These are phyloP conservation scores for Nemania sp. DNA, from an alignment of 2,329 filamentous ascomycete species.

Conservation along the genomic window DNA sequence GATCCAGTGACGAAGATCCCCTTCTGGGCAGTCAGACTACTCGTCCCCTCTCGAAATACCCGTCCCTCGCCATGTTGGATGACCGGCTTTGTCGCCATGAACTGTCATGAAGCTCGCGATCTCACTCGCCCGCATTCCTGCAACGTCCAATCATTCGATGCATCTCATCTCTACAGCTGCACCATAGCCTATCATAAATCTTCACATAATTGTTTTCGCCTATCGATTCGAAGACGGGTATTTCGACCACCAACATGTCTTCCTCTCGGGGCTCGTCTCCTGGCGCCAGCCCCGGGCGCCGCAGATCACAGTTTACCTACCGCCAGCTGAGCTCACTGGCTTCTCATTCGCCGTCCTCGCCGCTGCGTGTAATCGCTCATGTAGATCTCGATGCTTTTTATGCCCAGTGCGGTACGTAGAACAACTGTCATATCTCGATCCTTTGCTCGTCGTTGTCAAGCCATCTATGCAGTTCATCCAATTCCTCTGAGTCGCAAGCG, in stretches of 20 bases:
- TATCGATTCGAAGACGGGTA: constrained; percentile 20
- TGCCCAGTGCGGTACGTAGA: constrained; percentile 71
- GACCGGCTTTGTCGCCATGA: constrained; percentile 3
- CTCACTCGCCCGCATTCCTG: constrained; percentile 5
- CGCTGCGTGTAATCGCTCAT: constrained; percentile 85
- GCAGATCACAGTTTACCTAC: constrained; percentile 78
- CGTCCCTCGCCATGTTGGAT: not conserved
- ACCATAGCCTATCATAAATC: not conserved
- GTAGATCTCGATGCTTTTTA: constrained; percentile 98
- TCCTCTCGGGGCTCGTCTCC: constrained; percentile 45
- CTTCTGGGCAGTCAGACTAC: too few species aligned
- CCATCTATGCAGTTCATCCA: not conserved
- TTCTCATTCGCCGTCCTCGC: constrained; percentile 70
- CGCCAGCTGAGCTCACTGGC: constrained; percentile 79
- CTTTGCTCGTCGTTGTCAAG: not conserved
- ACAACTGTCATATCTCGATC: not conserved
- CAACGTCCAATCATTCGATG: constrained; percentile 3
- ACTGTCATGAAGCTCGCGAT: constrained; percentile 1
- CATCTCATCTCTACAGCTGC: constrained; percentile 4
- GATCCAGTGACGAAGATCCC: too few species aligned
- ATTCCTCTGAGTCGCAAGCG: not conserved
- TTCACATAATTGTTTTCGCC: constrained; percentile 12
- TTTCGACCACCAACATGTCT: constrained; percentile 33
- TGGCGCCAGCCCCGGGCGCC: constrained; percentile 38
- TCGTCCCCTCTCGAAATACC: too few species aligned